Evolutionary conservation across 2,329 filamentous ascomycete species (phyloP).

Genomic region (Penicillium sp.): DNA sequence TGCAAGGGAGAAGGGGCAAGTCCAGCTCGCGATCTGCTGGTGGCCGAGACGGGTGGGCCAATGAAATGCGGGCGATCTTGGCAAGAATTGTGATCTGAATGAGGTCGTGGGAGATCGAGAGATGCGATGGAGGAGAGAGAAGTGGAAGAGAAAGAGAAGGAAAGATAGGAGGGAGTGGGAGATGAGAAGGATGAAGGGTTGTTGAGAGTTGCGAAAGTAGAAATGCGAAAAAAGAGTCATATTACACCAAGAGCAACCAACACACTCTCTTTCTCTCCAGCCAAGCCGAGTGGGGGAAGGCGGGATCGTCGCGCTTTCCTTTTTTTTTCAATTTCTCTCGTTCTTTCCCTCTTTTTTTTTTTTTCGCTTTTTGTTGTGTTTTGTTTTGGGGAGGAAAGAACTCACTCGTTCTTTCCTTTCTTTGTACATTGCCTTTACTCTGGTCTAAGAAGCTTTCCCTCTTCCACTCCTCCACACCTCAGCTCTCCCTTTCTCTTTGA

Average conservation of each 20-base stretch:
- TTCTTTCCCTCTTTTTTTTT: neutral
- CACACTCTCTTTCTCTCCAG: neutral
- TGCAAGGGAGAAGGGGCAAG: conserved; percentile 36
- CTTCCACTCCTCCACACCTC: too few species aligned
- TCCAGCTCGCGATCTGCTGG: conserved; percentile 27
- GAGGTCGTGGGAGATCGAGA: conserved; percentile 6
- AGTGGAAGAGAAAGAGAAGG: conserved; percentile 10
- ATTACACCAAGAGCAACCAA: neutral
- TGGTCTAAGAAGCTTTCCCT: too few species aligned
- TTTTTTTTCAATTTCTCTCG: conserved; percentile 1
- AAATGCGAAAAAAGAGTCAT: conserved; percentile 6
- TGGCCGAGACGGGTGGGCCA: conserved; percentile 20
- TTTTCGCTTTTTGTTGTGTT: neutral
- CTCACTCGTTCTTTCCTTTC: neutral
- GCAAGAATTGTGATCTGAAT: conserved; percentile 18
- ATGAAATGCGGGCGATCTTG: conserved; percentile 24
- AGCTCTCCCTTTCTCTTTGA: too few species aligned
- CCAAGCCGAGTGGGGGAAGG: conserved; percentile 4
- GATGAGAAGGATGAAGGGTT: conserved; percentile 3
- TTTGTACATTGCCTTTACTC: neutral
- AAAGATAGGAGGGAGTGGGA: neutral
- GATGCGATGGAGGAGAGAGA: conserved; percentile 7
- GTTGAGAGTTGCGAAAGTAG: conserved; percentile 9
- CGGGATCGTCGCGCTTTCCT: neutral
- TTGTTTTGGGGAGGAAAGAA: neutral